Evolutionary conservation across 345 rosid species (phyloP).

Genomic region (Bruguiera sexangula): DNA sequence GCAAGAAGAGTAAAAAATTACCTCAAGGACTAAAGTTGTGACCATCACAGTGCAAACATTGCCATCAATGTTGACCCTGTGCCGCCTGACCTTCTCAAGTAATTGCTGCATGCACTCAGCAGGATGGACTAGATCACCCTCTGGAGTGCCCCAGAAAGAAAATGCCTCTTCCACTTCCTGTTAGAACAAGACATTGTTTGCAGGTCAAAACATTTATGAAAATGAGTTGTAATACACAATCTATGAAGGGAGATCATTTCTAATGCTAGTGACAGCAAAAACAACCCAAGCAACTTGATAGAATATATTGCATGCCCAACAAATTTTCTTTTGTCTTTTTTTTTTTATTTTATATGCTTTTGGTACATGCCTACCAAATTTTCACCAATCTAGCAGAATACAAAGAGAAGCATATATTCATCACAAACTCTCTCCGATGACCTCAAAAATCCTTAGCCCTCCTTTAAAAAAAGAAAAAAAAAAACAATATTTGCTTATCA

Average conservation of each 20-base stretch:
- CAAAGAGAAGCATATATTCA: neutral
- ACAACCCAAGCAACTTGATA: neutral
- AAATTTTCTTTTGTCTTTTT: neutral
- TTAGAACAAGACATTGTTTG: conserved; percentile 10
- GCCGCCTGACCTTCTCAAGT: conserved; percentile 88
- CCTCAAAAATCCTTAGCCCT: neutral
- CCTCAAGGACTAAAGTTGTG: conserved; percentile 98
- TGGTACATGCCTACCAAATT: no score
- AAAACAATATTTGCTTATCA: neutral
- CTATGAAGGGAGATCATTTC: neutral
- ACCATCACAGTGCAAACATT: conserved; percentile 93
- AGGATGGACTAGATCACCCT: conserved; percentile 83
- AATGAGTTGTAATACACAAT: neutral
- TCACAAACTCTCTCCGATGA: neutral
- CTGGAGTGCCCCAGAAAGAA: conserved; percentile 88
- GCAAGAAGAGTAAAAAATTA: conserved; percentile 26
- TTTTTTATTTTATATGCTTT: no score
- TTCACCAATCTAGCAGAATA: no score
- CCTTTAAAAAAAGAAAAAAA: neutral
- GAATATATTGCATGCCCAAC: neutral
- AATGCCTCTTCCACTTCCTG: conserved; percentile 93
- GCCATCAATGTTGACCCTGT: conserved; percentile 83
- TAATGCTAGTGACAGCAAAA: neutral
- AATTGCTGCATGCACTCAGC: conserved; percentile 95
- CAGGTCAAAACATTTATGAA: neutral